These are phyloP conservation scores for Umbelopsis vinacea DNA, from an alignment of 192 early-diverging fungal genomes.

Conservation along the genomic window DNA sequence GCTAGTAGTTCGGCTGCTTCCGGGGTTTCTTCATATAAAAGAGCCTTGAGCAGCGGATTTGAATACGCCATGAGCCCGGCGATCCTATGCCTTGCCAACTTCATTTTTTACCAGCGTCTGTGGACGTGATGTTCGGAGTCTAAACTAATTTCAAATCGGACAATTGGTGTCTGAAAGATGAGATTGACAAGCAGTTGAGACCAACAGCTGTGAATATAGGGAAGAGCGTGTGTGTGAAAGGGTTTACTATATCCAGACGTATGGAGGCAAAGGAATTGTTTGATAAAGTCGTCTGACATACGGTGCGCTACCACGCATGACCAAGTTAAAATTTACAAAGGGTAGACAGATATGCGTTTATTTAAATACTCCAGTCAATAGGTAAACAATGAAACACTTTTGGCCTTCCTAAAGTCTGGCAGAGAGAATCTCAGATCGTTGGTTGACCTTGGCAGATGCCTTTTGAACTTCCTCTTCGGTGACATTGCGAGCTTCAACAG, in stretches of 20 bases:
- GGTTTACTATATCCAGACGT: too few species aligned
- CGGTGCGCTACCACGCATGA: neutral
- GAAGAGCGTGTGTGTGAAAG: too few species aligned
- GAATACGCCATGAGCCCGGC: neutral
- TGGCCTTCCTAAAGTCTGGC: conserved; percentile 35
- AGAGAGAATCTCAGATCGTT: conserved; percentile 38
- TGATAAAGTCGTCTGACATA: neutral
- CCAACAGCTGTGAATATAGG: too few species aligned
- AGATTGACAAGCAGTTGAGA: too few species aligned
- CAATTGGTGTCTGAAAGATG: too few species aligned
- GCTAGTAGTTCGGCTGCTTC: conserved; percentile 1
- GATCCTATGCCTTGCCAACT: neutral
- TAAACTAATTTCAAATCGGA: too few species aligned
- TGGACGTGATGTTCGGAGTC: conserved; percentile 16
- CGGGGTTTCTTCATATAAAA: neutral
- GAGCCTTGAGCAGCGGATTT: conserved; percentile 19
- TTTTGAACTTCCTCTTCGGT: conserved; percentile 59
- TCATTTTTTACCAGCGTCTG: neutral
- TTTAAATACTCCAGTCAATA: neutral
- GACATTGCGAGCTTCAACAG: conserved; percentile 62
- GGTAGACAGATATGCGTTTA: neutral
- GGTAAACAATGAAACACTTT: neutral
- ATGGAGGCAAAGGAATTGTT: too few species aligned
- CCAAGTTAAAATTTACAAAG: neutral
- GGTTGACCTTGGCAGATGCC: conserved; percentile 47